Base-by-base conservation (phyloP, 305 asterid species). In the Lippia alba region DNA sequence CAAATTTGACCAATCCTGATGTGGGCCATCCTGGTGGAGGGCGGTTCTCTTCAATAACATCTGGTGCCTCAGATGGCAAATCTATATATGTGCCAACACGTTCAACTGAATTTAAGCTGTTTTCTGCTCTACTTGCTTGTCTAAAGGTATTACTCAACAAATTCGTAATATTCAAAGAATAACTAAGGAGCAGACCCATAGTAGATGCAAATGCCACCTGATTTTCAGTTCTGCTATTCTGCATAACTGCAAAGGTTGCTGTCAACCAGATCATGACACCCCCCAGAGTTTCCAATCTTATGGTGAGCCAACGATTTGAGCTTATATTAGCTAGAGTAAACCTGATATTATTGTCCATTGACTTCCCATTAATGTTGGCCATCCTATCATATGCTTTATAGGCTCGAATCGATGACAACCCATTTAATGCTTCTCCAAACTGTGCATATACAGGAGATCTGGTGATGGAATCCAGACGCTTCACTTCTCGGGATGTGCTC, bases 401-500 rank as follows among this genome's bases (percentile, higher is more conserved):
- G 44, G 98, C 99, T 69, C 97, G 97, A 67, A 94, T 94, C 36
- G 99, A 81, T 8, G 97, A 86, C 41, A 94, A 63, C 49, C 99
- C 99, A 55, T 94, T 91, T 49, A 94, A 73, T 11, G 99, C 96
- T 88, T 94, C 99, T 66, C 96, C 94, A 73, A 94, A 94, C 79
- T 94, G 98, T 41, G 99, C 99, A 75, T 94, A 94, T 14, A 94
- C 97, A 19, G 99, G 99, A 67, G 99, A 94, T 69, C 97, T 85
- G 60, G 97, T 87, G 79, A 91, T 83, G 71, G 97, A 91, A 74
- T 94, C 97, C 54, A 94, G 75, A 10, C 99, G 98, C 77, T 94
- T 94, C 64, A 91, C 96, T 85, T 94, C 99, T 73, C 99, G 91
- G 61, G 97, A 90, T 60, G 97, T 94, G 89, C 99, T 91, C 99